These are phyloP conservation scores for Euphorbia pulcherrima DNA, from an alignment of 345 rosid genomes.

Conservation along the genomic window DNA sequence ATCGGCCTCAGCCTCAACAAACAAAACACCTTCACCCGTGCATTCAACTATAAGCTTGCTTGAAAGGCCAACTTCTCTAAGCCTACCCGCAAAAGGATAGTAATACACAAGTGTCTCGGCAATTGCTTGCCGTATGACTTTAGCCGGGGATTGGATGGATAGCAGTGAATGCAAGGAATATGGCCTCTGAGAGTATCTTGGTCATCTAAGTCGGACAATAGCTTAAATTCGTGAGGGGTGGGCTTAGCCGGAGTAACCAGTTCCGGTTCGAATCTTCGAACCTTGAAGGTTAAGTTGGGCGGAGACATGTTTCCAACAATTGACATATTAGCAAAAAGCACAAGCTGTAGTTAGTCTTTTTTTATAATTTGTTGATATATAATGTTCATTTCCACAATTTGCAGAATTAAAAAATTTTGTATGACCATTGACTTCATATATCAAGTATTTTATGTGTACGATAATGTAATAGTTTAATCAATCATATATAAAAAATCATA, in stretches of 20 bases:
- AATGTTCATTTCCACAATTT: too few relatives aligned
- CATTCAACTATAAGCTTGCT: constrained; percentile 25
- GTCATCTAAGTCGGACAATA: constrained; percentile 22
- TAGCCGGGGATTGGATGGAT: constrained; percentile 8
- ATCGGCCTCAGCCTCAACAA: constrained; percentile 24
- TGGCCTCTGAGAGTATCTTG: constrained; percentile 21
- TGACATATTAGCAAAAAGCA: too few relatives aligned
- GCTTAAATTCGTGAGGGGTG: constrained; percentile 23
- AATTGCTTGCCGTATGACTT: constrained; percentile 14
- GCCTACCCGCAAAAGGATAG: constrained; percentile 25
- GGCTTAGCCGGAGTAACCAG: constrained; percentile 20
- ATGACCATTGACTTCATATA: too few relatives aligned
- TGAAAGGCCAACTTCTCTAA: constrained; percentile 20
- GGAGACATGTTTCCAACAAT: too few relatives aligned
- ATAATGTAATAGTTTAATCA: too few relatives aligned
- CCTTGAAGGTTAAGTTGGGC: neutral
- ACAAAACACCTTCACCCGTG: constrained; percentile 24
- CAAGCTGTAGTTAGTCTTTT: too few relatives aligned
- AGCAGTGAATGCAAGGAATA: constrained; percentile 9
- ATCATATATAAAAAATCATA: too few relatives aligned
- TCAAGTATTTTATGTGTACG: too few relatives aligned
- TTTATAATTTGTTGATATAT: too few relatives aligned
- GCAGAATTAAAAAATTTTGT: too few relatives aligned
- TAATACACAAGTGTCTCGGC: constrained; percentile 17
- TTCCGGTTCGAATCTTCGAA: constrained; percentile 19